Evolutionary conservation across 257 asterid genomes (phyloP).

Genomic region (Mitragyna speciosa): DNA sequence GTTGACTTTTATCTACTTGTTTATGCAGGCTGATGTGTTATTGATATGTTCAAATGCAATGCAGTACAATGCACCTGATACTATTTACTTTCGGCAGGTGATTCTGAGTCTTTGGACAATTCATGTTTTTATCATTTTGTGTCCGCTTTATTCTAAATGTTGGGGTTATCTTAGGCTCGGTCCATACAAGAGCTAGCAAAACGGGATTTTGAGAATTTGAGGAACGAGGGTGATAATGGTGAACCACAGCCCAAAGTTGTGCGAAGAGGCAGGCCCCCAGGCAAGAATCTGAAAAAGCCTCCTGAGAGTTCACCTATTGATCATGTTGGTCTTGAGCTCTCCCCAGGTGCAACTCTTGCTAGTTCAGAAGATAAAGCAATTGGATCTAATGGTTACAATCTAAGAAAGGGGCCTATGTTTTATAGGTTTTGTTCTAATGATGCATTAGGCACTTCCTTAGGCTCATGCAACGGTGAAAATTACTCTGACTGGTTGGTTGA

Average conservation of each 20-base stretch:
- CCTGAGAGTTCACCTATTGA: constrained; percentile 55
- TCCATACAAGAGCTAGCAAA: constrained; percentile 78
- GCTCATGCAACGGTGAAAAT: constrained; percentile 68
- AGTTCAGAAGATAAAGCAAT: constrained; percentile 56
- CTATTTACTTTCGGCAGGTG: constrained; percentile 93
- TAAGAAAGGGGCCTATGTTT: constrained; percentile 61
- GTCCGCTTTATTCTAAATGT: constrained; percentile 18
- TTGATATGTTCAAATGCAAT: constrained; percentile 93
- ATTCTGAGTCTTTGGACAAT: constrained; percentile 7
- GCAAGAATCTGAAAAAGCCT: constrained; percentile 64
- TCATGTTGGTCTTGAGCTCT: constrained; percentile 47
- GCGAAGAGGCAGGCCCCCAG: constrained; percentile 96
- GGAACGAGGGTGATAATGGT: constrained; percentile 87
- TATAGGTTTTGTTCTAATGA: constrained; percentile 52
- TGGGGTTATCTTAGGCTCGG: constrained; percentile 59
- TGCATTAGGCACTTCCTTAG: constrained; percentile 43
- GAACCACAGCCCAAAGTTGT: constrained; percentile 92
- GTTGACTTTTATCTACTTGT: constrained; percentile 12
- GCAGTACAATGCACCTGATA: constrained; percentile 82
- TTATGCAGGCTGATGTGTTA: constrained; percentile 76
- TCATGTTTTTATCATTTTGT: constrained; percentile 11
- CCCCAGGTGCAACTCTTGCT: constrained; percentile 61
- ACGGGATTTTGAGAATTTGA: constrained; percentile 80
- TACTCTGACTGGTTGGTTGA: constrained; percentile 64
- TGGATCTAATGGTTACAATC: constrained; percentile 73